phyloP scores from a whole-genome alignment of 805 yeast genomes.

The Kuraishia molischiana region DNA sequence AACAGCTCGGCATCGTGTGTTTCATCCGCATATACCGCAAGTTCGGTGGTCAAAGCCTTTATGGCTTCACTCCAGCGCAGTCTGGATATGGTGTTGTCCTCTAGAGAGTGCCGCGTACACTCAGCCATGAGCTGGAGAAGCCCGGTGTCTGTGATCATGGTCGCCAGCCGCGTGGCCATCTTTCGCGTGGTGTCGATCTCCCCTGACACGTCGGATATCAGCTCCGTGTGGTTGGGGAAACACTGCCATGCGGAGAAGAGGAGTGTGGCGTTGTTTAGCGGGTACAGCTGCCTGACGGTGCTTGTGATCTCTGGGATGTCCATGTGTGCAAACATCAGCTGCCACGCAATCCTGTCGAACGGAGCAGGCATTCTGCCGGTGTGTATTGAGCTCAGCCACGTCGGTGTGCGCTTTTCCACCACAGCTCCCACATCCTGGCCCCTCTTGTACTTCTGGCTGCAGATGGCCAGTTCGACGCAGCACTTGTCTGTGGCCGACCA shows the following conservation, averaged over 20 bases:
- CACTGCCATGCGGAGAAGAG: neutral
- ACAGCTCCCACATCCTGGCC: neutral
- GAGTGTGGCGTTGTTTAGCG: neutral
- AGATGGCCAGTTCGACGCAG: neutral
- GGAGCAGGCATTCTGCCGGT: neutral
- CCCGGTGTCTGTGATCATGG: neutral
- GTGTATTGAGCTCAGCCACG: neutral
- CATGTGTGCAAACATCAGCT: neutral
- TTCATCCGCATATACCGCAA: slow-evolving; percentile 3
- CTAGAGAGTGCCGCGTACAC: neutral
- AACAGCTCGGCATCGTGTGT: neutral
- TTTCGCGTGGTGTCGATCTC: no score
- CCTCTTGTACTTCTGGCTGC: neutral
- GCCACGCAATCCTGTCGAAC: neutral
- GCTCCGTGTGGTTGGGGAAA: neutral
- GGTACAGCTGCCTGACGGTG: neutral
- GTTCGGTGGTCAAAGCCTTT: neutral
- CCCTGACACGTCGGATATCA: no score
- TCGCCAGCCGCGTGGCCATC: no score
- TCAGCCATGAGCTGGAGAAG: neutral
- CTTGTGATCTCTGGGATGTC: neutral
- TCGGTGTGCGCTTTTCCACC: neutral
- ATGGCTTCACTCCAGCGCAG: neutral
- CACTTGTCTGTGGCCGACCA: neutral
- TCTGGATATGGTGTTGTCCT: neutral